A percentile compares a stretch with the other conserved stretches of the same genome.
These are phyloP conservation scores for Asterophora lycoperdoides DNA, from an alignment of 768 basidiomycete genomes.

Conservation along the genomic window DNA sequence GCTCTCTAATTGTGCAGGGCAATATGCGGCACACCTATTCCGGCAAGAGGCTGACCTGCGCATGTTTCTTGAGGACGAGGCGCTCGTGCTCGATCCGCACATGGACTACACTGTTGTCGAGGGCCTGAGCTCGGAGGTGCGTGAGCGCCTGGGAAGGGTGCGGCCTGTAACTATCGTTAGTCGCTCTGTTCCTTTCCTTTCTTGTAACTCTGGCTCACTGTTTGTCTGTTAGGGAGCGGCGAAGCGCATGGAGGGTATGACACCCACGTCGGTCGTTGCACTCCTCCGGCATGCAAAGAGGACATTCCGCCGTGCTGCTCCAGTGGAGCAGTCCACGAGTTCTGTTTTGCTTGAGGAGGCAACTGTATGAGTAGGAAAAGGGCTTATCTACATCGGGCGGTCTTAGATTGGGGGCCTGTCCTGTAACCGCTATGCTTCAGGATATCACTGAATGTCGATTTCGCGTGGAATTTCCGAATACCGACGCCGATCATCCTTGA, in stretches of 20 bases:
- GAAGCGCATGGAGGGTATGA: constrained; percentile 92
- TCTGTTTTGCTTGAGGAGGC: no score
- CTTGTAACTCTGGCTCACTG: not conserved
- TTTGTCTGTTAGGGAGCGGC: constrained; percentile 65
- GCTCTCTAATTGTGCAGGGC: constrained; percentile 36
- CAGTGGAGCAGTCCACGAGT: no score
- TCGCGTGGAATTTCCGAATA: no score
- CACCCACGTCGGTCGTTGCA: constrained; percentile 67
- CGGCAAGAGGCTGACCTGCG: constrained; percentile 76
- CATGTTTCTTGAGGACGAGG: constrained; percentile 73
- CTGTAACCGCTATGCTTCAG: no score
- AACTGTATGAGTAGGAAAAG: no score
- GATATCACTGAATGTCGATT: no score
- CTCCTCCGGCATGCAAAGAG: constrained; percentile 62
- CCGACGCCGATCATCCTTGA: no score
- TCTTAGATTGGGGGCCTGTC: no score
- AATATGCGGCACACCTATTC: constrained; percentile 56
- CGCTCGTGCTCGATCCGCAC: constrained; percentile 58
- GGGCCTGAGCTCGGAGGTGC: constrained; percentile 75
- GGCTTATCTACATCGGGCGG: no score
- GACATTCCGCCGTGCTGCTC: constrained; percentile 19
- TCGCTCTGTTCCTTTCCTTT: not conserved
- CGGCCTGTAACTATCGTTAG: constrained; percentile 61
- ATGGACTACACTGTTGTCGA: constrained; percentile 65
- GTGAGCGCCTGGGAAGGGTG: constrained; percentile 55